Conservation (phyloP, 2,329 filamentous ascomycete species). For the Xylaria sp. region DNA sequence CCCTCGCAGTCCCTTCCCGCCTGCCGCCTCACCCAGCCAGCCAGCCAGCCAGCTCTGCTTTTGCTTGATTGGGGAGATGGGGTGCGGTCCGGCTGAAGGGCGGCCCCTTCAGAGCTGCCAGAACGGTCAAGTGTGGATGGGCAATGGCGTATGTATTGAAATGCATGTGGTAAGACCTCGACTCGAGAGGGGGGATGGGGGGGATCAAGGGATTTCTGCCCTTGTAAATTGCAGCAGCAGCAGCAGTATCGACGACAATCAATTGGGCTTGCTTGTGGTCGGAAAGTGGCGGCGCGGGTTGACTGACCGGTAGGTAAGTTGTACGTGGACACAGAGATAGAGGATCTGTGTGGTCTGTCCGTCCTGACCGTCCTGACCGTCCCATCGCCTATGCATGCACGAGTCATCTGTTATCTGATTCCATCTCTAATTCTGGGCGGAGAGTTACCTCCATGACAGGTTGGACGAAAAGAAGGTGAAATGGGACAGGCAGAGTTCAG, state of each 20-base stretch:
- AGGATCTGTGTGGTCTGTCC: too few relatives aligned
- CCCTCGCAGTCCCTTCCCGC: neutral
- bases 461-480: slow-evolving; percentile 1
- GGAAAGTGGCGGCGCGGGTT: neutral
- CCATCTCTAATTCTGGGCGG: too few relatives aligned
- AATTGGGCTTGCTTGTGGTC: neutral
- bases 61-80: slow-evolving; percentile 8
- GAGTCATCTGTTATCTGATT: too few relatives aligned
- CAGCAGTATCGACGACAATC: too few relatives aligned
- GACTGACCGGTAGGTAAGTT: too few relatives aligned
- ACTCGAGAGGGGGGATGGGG: too few relatives aligned
- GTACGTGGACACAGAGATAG: too few relatives aligned
- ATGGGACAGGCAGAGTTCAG: slow-evolving; percentile 15
- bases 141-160: slow-evolving; percentile 8
- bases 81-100: slow-evolving; percentile 11
- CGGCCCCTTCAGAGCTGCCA: slow-evolving; percentile 10
- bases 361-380: too few relatives aligned
- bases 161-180: neutral
- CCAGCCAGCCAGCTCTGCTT: too few relatives aligned
- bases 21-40: too few relatives aligned
- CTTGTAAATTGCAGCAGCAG: neutral
- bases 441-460: neutral
- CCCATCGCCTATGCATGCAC: too few relatives aligned
- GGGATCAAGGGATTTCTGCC: neutral
- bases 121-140: neutral